A percentile compares a stretch with the other conserved stretches of the same genome.
Conservation (phyloP, 2,329 filamentous ascomycete species). For the Pseudogymnoascus sp. region DNA sequence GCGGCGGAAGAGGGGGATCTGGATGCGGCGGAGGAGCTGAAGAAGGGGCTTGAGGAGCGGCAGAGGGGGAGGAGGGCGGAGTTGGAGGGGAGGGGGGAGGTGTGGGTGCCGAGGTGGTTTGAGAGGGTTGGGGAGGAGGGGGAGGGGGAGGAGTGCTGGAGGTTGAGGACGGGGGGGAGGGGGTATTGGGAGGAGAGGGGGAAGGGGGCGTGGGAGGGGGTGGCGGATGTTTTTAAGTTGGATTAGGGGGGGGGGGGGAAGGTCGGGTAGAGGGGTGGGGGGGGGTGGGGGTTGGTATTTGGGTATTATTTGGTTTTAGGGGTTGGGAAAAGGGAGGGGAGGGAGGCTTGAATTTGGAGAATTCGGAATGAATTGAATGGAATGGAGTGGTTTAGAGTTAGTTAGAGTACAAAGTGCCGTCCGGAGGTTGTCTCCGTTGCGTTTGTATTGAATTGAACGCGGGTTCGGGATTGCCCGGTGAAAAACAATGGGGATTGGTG, state of each 20-base stretch:
- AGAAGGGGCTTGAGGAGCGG: constrained; percentile 75
- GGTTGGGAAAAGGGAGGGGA: background rate
- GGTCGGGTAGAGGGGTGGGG: too few relatives aligned
- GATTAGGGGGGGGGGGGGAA: background rate
- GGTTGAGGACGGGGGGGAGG: constrained; percentile 70
- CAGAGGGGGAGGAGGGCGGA: constrained; percentile 68
- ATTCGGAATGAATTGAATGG: background rate
- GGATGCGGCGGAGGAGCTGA: constrained; percentile 76
- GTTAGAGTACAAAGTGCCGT: too few relatives aligned
- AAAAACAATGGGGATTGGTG: background rate
- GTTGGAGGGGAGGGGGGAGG: constrained; percentile 66
- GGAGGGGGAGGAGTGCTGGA: constrained; percentile 61
- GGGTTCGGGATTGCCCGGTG: background rate
- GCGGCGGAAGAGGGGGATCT: constrained; percentile 74
- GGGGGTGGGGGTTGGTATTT: background rate
- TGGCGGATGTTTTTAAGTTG: constrained; percentile 42
- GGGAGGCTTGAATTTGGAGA: background rate
- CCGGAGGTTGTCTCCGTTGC: too few relatives aligned
- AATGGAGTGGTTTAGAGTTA: background rate
- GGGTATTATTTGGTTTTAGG: background rate
- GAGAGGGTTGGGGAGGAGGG: constrained; percentile 52
- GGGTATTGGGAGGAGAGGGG: constrained; percentile 88
- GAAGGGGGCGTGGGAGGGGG: constrained; percentile 55
- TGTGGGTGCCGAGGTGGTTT: constrained; percentile 78
- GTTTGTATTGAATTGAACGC: too few relatives aligned